Percentiles rank a stretch among this genome's conserved stretches.
phyloP scores from a whole-genome alignment of 2,329 filamentous ascomycete species.

The Ceratocystis ficicola region DNA sequence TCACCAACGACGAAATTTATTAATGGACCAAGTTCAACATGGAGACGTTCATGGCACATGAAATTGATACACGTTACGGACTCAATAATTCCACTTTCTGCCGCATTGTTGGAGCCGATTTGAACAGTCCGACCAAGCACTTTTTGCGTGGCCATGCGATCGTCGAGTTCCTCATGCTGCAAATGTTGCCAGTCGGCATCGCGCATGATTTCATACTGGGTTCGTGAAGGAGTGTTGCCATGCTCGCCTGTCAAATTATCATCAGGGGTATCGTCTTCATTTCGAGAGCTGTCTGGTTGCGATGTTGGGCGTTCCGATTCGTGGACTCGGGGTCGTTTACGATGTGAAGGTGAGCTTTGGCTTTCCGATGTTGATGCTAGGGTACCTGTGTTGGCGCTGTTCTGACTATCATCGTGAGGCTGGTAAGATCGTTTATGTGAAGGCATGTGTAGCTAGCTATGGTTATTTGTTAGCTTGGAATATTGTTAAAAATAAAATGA shows the following conservation, averaged over 20 bases:
- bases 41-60: constrained; percentile 82
- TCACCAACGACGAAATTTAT: constrained; percentile 98
- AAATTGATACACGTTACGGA: constrained; percentile 82
- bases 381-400: neutral
- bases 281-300: neutral
- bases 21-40: constrained; percentile 75
- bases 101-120: constrained; percentile 56
- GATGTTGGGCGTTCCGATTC: neutral
- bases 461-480: neutral
- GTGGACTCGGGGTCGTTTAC: constrained; percentile 9
- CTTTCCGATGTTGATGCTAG: neutral
- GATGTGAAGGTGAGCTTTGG: neutral
- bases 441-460: constrained; percentile 5
- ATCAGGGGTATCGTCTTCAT: constrained; percentile 25
- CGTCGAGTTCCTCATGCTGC: constrained; percentile 44
- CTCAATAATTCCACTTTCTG: constrained; percentile 78
- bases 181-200: constrained; percentile 49
- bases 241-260: constrained; percentile 28
- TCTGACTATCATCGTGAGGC: constrained; percentile 22
- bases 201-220: constrained; percentile 50
- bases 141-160: constrained; percentile 52
- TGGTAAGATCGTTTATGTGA: constrained; percentile 7
- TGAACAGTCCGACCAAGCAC: constrained; percentile 28
- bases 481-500: neutral
- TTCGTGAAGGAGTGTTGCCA: constrained; percentile 35